A percentile compares a stretch with the other conserved stretches of the same genome.
Evolutionary conservation across 2,329 filamentous ascomycete genomes (phyloP).

Genomic region (Aspergillus tubingensis): DNA sequence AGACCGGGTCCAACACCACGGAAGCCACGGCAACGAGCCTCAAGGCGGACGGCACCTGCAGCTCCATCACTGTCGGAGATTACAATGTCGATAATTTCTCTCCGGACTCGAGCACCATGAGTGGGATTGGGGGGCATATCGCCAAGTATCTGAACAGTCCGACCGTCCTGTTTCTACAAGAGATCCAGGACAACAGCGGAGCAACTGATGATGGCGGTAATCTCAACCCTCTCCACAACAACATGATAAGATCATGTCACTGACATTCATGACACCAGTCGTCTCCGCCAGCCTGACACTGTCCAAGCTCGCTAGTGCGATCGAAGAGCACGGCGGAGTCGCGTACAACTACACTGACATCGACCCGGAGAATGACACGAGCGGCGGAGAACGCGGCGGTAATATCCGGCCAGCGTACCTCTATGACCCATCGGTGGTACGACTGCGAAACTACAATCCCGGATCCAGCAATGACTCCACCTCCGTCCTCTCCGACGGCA

Average conservation of each 20-base stretch:
- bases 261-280: constrained; percentile 23
- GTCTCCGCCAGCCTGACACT: constrained; percentile 62
- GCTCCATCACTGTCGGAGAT: constrained; percentile 62
- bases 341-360: constrained; percentile 63
- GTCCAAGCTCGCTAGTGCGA: constrained; percentile 55
- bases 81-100: constrained; percentile 73
- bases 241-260: neutral
- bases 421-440: constrained; percentile 62
- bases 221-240: neutral
- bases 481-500: constrained; percentile 58
- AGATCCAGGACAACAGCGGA: constrained; percentile 69
- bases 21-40: constrained; percentile 56
- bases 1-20: constrained; percentile 49
- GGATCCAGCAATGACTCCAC: constrained; percentile 59
- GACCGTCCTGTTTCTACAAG: constrained; percentile 68
- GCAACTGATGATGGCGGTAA: constrained; percentile 59
- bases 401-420: constrained; percentile 73
- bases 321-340: constrained; percentile 52
- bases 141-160: constrained; percentile 64
- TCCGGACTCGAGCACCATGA: constrained; percentile 57
- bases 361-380: constrained; percentile 59
- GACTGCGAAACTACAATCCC: constrained; percentile 60
- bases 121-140: constrained; percentile 65
- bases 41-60: constrained; percentile 54
- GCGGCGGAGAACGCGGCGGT: constrained; percentile 68